phyloP scores from a whole-genome alignment of 2,329 filamentous ascomycete genomes.

The Fusarium longipes region DNA sequence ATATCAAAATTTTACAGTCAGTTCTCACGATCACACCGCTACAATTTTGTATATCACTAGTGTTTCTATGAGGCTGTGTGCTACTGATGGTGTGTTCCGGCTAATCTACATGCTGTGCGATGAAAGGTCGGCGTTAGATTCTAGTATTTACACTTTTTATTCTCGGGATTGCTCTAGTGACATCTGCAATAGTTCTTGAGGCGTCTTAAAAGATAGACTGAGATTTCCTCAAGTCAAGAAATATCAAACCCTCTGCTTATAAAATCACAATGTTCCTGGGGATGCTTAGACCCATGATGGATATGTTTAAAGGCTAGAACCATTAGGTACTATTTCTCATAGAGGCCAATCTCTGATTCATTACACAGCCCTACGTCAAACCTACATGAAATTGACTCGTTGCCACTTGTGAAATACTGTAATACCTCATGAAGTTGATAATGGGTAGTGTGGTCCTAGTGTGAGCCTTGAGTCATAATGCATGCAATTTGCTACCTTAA shows the following conservation, averaged over 20 bases:
- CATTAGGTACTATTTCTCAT: neutral
- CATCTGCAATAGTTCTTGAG: neutral
- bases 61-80: slow-evolving; percentile 1
- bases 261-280: neutral
- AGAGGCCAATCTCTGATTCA: neutral
- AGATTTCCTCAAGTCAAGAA: too few species aligned
- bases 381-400: too few species aligned
- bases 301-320: neutral
- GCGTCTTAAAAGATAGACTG: too few species aligned
- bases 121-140: neutral
- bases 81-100: slow-evolving; percentile 5
- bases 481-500: too few species aligned
- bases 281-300: neutral
- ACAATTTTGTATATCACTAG: neutral
- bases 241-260: neutral
- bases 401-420: neutral
- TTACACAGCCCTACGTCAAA: neutral
- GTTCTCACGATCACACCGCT: neutral
- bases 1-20: neutral
- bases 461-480: too few species aligned
- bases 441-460: too few species aligned
- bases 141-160: neutral
- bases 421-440: too few species aligned
- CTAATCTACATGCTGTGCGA: slow-evolving; percentile 3
- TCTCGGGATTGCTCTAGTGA: neutral